These are phyloP conservation scores for Daldinia sp. DNA, from an alignment of 2,329 filamentous ascomycete species.

Conservation along the genomic window DNA sequence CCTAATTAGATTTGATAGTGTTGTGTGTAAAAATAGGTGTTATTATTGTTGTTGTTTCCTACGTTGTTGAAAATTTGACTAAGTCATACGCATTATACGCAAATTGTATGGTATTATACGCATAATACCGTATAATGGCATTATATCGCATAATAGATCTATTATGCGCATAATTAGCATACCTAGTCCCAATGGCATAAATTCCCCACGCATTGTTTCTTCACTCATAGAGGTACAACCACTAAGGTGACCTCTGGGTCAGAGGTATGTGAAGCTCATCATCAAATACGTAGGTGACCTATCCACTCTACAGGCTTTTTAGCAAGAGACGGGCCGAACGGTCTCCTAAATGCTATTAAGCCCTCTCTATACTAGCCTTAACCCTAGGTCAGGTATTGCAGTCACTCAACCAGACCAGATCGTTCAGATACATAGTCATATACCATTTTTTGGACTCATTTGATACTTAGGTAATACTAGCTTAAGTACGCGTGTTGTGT, in stretches of 20 bases:
- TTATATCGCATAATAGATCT: too few relatives aligned
- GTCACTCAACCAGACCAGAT: background rate
- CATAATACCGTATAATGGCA: too few relatives aligned
- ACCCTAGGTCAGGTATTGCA: background rate
- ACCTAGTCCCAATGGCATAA: background rate
- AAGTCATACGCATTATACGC: too few relatives aligned
- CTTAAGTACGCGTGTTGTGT: conserved; percentile 1
- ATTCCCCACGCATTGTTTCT: background rate
- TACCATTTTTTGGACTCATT: background rate
- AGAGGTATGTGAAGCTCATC: background rate
- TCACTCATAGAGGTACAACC: background rate
- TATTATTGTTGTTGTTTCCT: too few relatives aligned
- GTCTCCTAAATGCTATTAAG: background rate
- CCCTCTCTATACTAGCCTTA: background rate
- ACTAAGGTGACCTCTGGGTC: background rate
- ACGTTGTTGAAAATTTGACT: too few relatives aligned
- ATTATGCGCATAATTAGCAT: too few relatives aligned
- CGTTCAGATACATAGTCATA: background rate
- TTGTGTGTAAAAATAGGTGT: too few relatives aligned
- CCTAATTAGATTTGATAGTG: too few relatives aligned
- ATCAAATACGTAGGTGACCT: background rate
- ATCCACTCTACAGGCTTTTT: background rate
- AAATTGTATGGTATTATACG: too few relatives aligned
- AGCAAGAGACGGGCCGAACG: background rate
- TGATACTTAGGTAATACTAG: background rate